Conservation (phyloP, 2,329 filamentous ascomycete genomes). For the Alternaria sp. region DNA sequence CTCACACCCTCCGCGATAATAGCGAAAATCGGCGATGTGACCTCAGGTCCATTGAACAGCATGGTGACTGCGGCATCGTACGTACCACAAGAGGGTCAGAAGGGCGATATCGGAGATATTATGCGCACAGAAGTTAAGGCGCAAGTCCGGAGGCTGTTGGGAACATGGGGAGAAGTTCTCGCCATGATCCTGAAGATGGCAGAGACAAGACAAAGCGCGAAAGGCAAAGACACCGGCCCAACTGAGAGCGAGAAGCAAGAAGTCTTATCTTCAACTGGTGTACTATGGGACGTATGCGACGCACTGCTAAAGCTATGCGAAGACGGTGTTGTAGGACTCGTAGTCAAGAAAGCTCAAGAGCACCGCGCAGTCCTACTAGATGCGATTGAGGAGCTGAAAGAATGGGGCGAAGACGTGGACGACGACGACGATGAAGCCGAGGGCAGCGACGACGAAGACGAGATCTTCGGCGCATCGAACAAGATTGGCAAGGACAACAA, state of each 20-base stretch:
- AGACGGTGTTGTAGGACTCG: slow-evolving; percentile 72
- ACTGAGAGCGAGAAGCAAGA: slow-evolving; percentile 47
- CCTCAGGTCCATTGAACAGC: slow-evolving; percentile 74
- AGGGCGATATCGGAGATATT: slow-evolving; percentile 44
- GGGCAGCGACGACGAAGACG: slow-evolving; percentile 62
- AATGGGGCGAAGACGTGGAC: slow-evolving; percentile 79
- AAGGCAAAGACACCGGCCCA: slow-evolving; percentile 23
- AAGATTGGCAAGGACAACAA: slow-evolving; percentile 67
- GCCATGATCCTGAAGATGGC: slow-evolving; percentile 66
- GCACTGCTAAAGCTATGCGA: slow-evolving; percentile 68
- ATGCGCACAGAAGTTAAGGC: slow-evolving; percentile 69
- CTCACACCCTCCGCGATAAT: slow-evolving; percentile 80
- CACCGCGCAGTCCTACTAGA: slow-evolving; percentile 79
- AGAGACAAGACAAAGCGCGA: slow-evolving; percentile 51
- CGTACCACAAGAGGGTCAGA: slow-evolving; percentile 18
- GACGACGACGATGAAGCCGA: slow-evolving; percentile 62
- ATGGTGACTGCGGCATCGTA: slow-evolving; percentile 64
- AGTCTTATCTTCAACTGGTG: slow-evolving; percentile 70
- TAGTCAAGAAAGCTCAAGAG: slow-evolving; percentile 74
- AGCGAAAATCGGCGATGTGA: slow-evolving; percentile 74
- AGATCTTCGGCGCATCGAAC: slow-evolving; percentile 68
- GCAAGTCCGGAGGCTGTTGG: slow-evolving; percentile 65
- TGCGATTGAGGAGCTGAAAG: slow-evolving; percentile 82
- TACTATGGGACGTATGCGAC: slow-evolving; percentile 86
- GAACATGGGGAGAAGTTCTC: slow-evolving; percentile 68